Evolutionary conservation across 306 rosid species (phyloP), one percentile per base, ranked within the genome.

Genomic region (Abrus pulchellus): DNA sequence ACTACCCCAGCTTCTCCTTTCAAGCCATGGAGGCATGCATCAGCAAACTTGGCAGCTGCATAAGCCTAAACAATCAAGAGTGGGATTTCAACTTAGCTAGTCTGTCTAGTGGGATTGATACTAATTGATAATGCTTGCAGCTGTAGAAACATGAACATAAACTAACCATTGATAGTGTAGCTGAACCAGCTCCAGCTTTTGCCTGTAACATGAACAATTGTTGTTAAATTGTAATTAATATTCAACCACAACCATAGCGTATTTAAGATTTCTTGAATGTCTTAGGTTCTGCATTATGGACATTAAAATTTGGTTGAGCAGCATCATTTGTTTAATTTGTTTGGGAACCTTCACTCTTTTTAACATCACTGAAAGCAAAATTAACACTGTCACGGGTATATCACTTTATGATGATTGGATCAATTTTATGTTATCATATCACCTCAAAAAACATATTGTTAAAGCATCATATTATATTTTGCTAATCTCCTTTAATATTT

Each of bases 151-250:
- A 12, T 71, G 41, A 62, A 33, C 62, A 14, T 14, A 40, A 65
- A 41, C 57, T 77, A 9, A 92, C 98, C 98, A 96, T 96, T 75
- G 99, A 96, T 43, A 96, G 87, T 70, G 98, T 93, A 68, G 99
- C 97, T 8, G 98, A 93, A 82, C 99, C 97, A 83, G 98, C 82
- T 69, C 99, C 98, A 70, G 94, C 97, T 85, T 96, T 96, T 63
- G 99, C 98, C 97, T 96, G 90, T 78, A 83, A 70, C 79, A 67
- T 83, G 62, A 73, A 55, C 40, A 41, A 9, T 45, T 9, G 29
- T 47, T 4, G 69, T 82, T 87, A 74, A 71, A 64, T 67, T 82
- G 75, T 27, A 54, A 74, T 54, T 43, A 81, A 83, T 59, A 67
- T 44, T 11, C 54, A 59, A 33, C 32, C 65, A 56, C 66, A 75